These are phyloP conservation scores for Plectosphaerella sp. DNA, from an alignment of 2,329 filamentous ascomycete species.

Conservation along the genomic window DNA sequence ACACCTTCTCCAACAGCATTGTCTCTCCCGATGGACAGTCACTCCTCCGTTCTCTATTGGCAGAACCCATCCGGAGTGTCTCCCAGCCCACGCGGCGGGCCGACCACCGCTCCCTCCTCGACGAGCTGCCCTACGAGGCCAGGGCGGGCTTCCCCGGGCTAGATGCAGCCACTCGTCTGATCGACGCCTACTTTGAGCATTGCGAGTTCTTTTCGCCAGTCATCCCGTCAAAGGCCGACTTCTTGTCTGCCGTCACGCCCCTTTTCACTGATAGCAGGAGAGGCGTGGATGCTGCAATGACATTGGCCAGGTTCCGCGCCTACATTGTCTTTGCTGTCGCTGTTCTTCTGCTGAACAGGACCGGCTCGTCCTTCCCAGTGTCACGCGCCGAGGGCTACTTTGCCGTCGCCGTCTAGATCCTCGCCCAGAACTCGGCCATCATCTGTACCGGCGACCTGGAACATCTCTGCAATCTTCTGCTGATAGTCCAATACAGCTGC, in stretches of 20 bases:
- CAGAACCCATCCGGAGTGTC: conserved; percentile 4
- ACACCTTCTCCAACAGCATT: not conserved
- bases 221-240: conserved; percentile 11
- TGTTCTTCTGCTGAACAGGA: conserved; percentile 10
- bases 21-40: conserved; percentile 2
- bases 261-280: conserved; percentile 5
- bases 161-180: conserved; percentile 7
- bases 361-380: conserved; percentile 6
- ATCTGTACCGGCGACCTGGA: conserved; percentile 9
- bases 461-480: conserved; percentile 8
- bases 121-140: conserved; percentile 9
- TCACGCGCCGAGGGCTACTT: conserved; percentile 8
- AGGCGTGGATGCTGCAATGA: not conserved
- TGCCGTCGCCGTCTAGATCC: conserved; percentile 3
- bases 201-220: conserved; percentile 21
- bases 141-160: conserved; percentile 6
- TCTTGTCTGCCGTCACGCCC: conserved; percentile 2
- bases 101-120: conserved; percentile 9
- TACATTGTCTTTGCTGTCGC: conserved; percentile 8
- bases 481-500: conserved; percentile 9
- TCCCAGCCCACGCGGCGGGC: not conserved
- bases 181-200: conserved; percentile 21
- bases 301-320: conserved; percentile 3
- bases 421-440: conserved; percentile 3
- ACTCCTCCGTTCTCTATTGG: conserved; percentile 5